phyloP scores from a whole-genome alignment of 2,329 filamentous ascomycete genomes.

The Verticillium nubilum region DNA sequence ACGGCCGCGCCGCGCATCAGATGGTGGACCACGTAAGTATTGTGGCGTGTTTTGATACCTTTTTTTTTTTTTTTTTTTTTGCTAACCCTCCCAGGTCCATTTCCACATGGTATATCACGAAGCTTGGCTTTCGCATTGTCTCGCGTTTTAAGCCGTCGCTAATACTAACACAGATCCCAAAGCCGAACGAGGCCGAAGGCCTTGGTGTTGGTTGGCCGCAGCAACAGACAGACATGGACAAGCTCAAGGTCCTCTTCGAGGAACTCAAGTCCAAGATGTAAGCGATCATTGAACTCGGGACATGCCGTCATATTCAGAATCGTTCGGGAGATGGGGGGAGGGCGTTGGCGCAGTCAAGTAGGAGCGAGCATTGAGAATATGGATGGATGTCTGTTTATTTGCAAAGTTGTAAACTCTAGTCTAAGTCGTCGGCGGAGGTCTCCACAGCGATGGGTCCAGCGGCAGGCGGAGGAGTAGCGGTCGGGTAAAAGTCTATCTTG shows the following conservation, averaged over 20 bases:
- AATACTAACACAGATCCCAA: constrained; percentile 67
- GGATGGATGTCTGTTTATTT: background rate
- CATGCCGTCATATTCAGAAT: background rate
- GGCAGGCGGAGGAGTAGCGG: constrained; percentile 14
- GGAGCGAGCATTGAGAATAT: no score
- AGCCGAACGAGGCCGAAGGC: constrained; percentile 79
- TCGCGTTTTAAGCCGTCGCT: constrained; percentile 4
- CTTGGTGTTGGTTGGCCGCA: constrained; percentile 76
- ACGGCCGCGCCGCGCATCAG: constrained; percentile 87
- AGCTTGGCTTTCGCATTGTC: constrained; percentile 2
- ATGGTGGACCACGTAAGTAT: constrained; percentile 85
- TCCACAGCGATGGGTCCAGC: constrained; percentile 16
- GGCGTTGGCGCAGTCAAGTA: no score
- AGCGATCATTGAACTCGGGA: background rate
- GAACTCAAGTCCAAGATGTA: constrained; percentile 90
- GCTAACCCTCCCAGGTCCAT: constrained; percentile 56
- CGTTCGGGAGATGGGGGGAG: no score
- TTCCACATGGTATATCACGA: constrained; percentile 73
- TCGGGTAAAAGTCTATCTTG: constrained; percentile 63
- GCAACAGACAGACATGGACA: constrained; percentile 71
- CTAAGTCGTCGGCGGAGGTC: constrained; percentile 39
- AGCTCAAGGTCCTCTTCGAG: constrained; percentile 72
- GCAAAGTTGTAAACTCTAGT: constrained; percentile 22
- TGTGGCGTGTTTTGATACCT: no score
- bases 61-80: no score